Percentiles rank a stretch among this genome's conserved stretches.
Conservation (phyloP, 176 grass and related monocot genomes). For the Otatea glauca region DNA sequence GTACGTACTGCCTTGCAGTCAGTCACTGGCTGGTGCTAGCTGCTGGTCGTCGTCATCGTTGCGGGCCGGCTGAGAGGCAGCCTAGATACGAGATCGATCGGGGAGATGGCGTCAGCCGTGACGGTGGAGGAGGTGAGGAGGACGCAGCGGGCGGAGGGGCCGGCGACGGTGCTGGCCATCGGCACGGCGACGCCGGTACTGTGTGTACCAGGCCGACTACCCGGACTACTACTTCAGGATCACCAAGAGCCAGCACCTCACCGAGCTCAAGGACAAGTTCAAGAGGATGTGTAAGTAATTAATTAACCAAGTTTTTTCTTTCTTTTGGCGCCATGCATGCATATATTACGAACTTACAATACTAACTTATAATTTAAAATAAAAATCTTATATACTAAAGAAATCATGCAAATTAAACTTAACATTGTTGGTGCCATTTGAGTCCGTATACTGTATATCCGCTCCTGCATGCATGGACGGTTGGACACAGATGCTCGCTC, state of each 20-base stretch:
- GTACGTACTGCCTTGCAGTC: background rate
- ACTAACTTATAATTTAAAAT: too few relatives aligned
- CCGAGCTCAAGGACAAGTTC: conserved; percentile 98
- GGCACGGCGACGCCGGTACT: conserved; percentile 86
- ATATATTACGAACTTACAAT: too few relatives aligned
- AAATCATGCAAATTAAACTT: too few relatives aligned
- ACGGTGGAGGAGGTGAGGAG: conserved; percentile 75
- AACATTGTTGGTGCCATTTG: too few relatives aligned
- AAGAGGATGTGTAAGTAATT: conserved; percentile 79
- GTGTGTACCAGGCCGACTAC: conserved; percentile 88
- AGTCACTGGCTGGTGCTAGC: background rate
- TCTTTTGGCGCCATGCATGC: too few relatives aligned
- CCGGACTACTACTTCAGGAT: conserved; percentile 94
- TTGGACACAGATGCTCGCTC: background rate
- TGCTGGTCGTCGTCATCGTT: background rate
- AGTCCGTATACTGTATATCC: too few relatives aligned
- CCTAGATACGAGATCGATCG: background rate
- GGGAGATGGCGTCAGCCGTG: conserved; percentile 35
- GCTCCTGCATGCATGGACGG: background rate
- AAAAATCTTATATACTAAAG: too few relatives aligned
- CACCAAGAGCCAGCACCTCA: conserved; percentile 89
- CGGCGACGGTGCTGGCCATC: conserved; percentile 79
- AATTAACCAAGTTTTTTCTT: background rate
- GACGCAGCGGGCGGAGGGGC: conserved; percentile 74
- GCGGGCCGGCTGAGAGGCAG: background rate